Evolutionary conservation across 495 filamentous ascomycete genomes (phyloP).

Genomic region (Daldinia childiae): DNA sequence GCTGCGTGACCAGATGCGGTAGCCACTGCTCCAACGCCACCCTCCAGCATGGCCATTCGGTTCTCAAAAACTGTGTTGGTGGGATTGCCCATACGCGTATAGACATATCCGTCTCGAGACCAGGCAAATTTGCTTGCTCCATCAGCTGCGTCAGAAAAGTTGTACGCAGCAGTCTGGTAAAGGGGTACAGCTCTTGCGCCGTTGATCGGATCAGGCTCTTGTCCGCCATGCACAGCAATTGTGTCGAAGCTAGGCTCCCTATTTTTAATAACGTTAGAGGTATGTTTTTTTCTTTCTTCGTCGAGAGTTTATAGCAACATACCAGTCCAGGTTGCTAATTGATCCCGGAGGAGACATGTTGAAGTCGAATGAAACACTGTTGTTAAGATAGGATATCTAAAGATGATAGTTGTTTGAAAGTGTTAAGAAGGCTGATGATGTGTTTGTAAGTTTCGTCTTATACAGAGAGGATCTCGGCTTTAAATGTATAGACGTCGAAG

Average conservation of each 20-base stretch:
- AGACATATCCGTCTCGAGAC: conserved; percentile 55
- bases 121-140: conserved; percentile 55
- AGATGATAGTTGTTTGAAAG: background rate
- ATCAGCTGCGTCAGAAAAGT: conserved; percentile 56
- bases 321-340: conserved; percentile 48
- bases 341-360: conserved; percentile 47
- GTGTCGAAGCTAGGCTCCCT: conserved; percentile 54
- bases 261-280: conserved; percentile 28
- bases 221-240: conserved; percentile 52
- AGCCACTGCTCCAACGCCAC: conserved; percentile 54
- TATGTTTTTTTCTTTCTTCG: conserved; percentile 12
- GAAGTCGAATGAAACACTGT: conserved; percentile 5
- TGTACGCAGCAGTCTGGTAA: conserved; percentile 54
- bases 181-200: conserved; percentile 54
- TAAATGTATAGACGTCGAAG: conserved; percentile 25
- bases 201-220: conserved; percentile 56
- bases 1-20: conserved; percentile 55
- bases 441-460: conserved; percentile 1
- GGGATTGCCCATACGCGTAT: conserved; percentile 56
- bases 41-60: conserved; percentile 55
- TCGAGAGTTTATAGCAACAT: conserved; percentile 19
- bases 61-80: conserved; percentile 55
- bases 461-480: conserved; percentile 26
- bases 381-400: conserved; percentile 10
- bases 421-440: background rate